Evolutionary conservation across 139 green algal genomes (phyloP), one percentile per base, ranked within the genome.

Genomic region (Bryopsis sp.): DNA sequence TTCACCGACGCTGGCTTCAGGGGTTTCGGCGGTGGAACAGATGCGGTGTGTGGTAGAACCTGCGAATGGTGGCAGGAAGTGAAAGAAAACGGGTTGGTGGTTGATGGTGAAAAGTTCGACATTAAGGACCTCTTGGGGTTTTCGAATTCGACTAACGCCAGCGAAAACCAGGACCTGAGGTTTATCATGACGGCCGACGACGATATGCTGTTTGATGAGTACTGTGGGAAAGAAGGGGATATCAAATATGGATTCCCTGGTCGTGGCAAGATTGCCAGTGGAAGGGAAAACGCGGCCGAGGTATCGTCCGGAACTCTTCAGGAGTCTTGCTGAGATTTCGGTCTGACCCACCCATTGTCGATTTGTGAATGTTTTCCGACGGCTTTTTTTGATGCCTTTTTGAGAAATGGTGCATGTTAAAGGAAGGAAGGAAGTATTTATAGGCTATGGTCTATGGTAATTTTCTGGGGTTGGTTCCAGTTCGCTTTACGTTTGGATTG

Each of bases 1-100:
- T 87, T 84, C 59, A 74, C 77, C n/a, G 32, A 71, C 43, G 66
- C 58, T 37, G 86, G 86, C 33, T 93, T 91, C 80, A 73, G 82
- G 26, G 86, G 86, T 31, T 84, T 84, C 64, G 22, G 32, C 0
- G 37, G 28, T 2, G 73, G 74, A 26, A 46, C 47, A 11, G 43
- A 71, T 0, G 83, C 83, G 36, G 71, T 77, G 26, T 92, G 85
- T 71, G 72, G 48, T 3, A 75, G 83, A 48, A 80, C 68, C 15
- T 87, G 81, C 71, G n/a, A 31, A 24, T 85, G 84, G 82, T 91
- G 74, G 54, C 2, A 63, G 7, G 54, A 19, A 29, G 7, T 63
- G 54, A 15, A 15, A 50, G 43, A 50, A 50, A 0, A 68, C 29
- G 0, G n/a, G 34, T 58, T 7, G 34, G 33, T n/a, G n/a, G n/a